Conservation (phyloP, 371 early-diverging fungal genomes). For the Coemansia sp. region DNA sequence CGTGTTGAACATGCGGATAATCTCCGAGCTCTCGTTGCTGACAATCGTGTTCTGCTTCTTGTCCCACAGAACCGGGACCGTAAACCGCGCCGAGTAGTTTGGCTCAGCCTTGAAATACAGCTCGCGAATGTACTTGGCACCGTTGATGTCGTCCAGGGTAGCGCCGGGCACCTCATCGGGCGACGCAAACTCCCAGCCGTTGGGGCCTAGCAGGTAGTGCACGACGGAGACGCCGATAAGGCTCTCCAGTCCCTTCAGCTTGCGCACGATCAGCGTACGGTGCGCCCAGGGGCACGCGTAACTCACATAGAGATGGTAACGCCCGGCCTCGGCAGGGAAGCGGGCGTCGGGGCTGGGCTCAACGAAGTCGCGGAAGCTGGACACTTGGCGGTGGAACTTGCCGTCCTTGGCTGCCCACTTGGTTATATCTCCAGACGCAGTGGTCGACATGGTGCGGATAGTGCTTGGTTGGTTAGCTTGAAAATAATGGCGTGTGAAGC, state of each 20-base stretch:
- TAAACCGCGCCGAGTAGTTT: conserved; percentile 76
- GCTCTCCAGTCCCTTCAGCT: conserved; percentile 81
- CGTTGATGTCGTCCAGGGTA: conserved; percentile 74
- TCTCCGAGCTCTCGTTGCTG: conserved; percentile 95
- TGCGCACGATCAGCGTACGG: conserved; percentile 81
- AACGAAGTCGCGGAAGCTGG: conserved; percentile 77
- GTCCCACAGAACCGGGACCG: conserved; percentile 91
- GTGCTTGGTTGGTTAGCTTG: not conserved
- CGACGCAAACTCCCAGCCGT: conserved; percentile 81
- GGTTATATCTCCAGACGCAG: conserved; percentile 1
- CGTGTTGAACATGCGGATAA: conserved; percentile 92
- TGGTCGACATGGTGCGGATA: conserved; percentile 1
- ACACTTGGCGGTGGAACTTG: conserved; percentile 82
- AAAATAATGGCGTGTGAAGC: not conserved
- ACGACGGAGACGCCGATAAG: conserved; percentile 83
- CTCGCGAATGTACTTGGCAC: conserved; percentile 74
- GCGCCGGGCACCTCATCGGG: conserved; percentile 75
- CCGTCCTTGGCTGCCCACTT: conserved; percentile 78
- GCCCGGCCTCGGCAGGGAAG: conserved; percentile 76
- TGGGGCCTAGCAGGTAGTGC: conserved; percentile 72
- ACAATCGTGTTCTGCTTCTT: conserved; percentile 91
- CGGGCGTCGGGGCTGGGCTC: conserved; percentile 58
- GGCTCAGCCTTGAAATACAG: conserved; percentile 88
- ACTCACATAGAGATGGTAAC: conserved; percentile 77
- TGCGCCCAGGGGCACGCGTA: conserved; percentile 94